Base-by-base conservation (phyloP, 108 stramenopile genomes). In the Cyclotella sp. region DNA sequence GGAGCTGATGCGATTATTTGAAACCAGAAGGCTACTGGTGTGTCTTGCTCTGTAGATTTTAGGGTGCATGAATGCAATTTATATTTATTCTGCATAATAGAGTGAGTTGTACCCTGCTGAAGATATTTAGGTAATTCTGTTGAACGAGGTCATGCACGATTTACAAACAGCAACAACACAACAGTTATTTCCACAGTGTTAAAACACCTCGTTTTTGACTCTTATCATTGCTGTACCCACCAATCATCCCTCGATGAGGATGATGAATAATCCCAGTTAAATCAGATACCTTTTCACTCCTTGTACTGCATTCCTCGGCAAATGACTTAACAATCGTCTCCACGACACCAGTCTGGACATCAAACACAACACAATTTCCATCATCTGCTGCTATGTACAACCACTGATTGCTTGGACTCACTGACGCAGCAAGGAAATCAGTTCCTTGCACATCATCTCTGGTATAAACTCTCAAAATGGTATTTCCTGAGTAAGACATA, bases 171-270 rank as follows among this genome's bases (percentile, higher is more conserved):
- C 4, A 34, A 34, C 9, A 9, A 9, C 47, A 16, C 47, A 49
- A 9, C 26, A 47, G 19, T 84, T 73, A 94, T 69, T 94, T 94
- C 91, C 91, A 94, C 21, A 94, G 62, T 34, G 88, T 82, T 59
- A 93, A 70, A 13, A 84, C 58, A 24, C 94, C 94, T 55, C 87
- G 81, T 73, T 89, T 93, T 69, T 87, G 90, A 7, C 75, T 72
- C 82, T 91, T 93, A 79, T 91, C 88, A 75, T 89, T 91, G 74
- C 88, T 89, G 81, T 80, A 95, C 12, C 90, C 88, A 43, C 79
- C 89, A 34, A 95, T 29, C 26, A 93, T 80, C 10, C 86, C 85
- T 53, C 86, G 83, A 62, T 81, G 81, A 57, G 94, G 94, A 73
- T 95, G 94, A 77, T 88, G 85, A 13, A 91, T 41, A 39, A 95